A percentile compares a stretch with the other conserved stretches of the same genome.
Conservation (phyloP, 495 filamentous ascomycete genomes). For the Barbatosphaeria neglecta region DNA sequence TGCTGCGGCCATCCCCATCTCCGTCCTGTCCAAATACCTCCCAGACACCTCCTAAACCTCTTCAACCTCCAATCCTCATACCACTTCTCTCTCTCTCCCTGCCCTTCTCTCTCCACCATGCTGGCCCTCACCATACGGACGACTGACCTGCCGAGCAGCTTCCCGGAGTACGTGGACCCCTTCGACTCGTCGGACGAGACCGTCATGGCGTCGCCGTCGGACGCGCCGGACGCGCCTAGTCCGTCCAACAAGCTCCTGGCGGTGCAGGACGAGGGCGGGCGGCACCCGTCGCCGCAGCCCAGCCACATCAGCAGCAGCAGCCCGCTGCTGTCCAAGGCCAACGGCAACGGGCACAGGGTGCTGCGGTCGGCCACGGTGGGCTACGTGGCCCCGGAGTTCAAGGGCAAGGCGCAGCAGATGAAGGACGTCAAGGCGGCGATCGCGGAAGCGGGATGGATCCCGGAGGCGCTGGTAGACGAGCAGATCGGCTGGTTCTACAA, state of each 20-base stretch:
- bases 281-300: conserved; percentile 77
- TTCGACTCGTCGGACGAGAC: conserved; percentile 24
- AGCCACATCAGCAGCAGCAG: conserved; percentile 73
- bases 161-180: conserved; percentile 25
- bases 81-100: background rate
- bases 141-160: conserved; percentile 31
- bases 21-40: too few species aligned
- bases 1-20: too few species aligned
- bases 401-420: conserved; percentile 92
- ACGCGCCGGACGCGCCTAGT: conserved; percentile 5
- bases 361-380: conserved; percentile 86
- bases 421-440: conserved; percentile 44
- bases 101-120: background rate
- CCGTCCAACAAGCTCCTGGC: conserved; percentile 21
- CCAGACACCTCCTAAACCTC: background rate
- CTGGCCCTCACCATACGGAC: conserved; percentile 25
- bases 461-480: conserved; percentile 64
- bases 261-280: conserved; percentile 18
- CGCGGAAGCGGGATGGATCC: conserved; percentile 59
- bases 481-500: conserved; percentile 97
- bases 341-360: conserved; percentile 47
- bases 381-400: conserved; percentile 90
- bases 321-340: conserved; percentile 36
- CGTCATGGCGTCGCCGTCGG: conserved; percentile 18
- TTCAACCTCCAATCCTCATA: background rate